phyloP scores from a whole-genome alignment of 352 stramenopile species.

The Phytophthora niederhauseri region DNA sequence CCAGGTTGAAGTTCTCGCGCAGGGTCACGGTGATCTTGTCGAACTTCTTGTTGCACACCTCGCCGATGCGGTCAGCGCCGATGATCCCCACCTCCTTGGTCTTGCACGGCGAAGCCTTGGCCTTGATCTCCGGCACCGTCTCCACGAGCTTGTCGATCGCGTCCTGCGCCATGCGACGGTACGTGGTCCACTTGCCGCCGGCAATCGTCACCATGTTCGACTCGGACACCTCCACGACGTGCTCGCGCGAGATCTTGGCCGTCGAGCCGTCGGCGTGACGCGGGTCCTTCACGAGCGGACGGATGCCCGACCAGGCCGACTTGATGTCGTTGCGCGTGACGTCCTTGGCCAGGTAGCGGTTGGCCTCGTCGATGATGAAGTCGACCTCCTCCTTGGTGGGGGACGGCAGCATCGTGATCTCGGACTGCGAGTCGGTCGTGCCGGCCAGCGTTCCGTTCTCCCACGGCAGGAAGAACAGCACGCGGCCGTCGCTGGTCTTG shows the following conservation, averaged over 20 bases:
- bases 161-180: conserved; percentile 96
- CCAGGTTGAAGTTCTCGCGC: conserved; percentile 93
- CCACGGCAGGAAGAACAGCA: conserved; percentile 97
- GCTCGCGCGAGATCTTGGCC: conserved; percentile 92
- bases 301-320: conserved; percentile 96
- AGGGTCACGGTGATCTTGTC: conserved; percentile 95
- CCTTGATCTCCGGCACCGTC: conserved; percentile 73
- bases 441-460: conserved; percentile 93
- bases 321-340: conserved; percentile 94
- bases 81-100: conserved; percentile 88
- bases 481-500: conserved; percentile 94
- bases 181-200: conserved; percentile 98
- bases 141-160: conserved; percentile 91
- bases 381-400: conserved; percentile 93
- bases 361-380: conserved; percentile 95
- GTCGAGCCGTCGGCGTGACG: conserved; percentile 83
- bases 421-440: conserved; percentile 93
- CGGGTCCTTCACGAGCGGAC: conserved; percentile 93
- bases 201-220: conserved; percentile 95
- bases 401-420: conserved; percentile 95
- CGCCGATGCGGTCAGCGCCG: conserved; percentile 90
- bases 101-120: conserved; percentile 75
- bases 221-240: conserved; percentile 93
- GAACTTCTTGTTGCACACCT: conserved; percentile 97
- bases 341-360: conserved; percentile 90